Percentiles rank a stretch among this genome's conserved stretches.
Conservation (phyloP, 352 stramenopile species). For the Phytophthora tentaculata region DNA sequence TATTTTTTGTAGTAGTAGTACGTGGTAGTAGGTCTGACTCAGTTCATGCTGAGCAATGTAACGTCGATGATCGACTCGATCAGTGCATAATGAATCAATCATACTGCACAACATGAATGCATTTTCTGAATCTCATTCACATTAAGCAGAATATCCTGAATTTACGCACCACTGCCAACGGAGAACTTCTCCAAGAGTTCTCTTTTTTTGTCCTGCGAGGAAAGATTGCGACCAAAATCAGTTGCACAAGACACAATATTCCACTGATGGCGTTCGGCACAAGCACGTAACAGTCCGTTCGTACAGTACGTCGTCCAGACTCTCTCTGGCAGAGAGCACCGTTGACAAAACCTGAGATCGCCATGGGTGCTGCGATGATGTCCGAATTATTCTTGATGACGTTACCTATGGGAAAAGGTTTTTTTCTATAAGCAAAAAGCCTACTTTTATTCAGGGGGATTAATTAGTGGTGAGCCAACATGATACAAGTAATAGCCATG, state of each 20-base stretch:
- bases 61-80: too few relatives aligned
- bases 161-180: constrained; percentile 5
- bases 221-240: constrained; percentile 34
- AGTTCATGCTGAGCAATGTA: too few relatives aligned
- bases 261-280: constrained; percentile 37
- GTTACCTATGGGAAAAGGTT: constrained; percentile 27
- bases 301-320: constrained; percentile 29
- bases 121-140: too few relatives aligned
- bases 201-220: constrained; percentile 18
- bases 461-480: constrained; percentile 36
- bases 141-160: too few relatives aligned
- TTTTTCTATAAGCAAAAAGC: too few relatives aligned
- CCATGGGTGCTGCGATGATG: constrained; percentile 36
- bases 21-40: too few relatives aligned
- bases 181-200: constrained; percentile 28
- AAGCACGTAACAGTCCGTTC: constrained; percentile 39
- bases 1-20: too few relatives aligned
- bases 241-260: constrained; percentile 33
- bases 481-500: constrained; percentile 28
- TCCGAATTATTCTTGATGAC: constrained; percentile 39
- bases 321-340: constrained; percentile 35
- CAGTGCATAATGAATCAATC: too few relatives aligned
- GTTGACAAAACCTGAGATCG: constrained; percentile 31
- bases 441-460: too few relatives aligned
- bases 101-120: too few relatives aligned